Evolutionary conservation across 371 early-diverging fungal genomes (phyloP), one percentile per base, ranked within the genome.

Genomic region (Mortierella sp.): DNA sequence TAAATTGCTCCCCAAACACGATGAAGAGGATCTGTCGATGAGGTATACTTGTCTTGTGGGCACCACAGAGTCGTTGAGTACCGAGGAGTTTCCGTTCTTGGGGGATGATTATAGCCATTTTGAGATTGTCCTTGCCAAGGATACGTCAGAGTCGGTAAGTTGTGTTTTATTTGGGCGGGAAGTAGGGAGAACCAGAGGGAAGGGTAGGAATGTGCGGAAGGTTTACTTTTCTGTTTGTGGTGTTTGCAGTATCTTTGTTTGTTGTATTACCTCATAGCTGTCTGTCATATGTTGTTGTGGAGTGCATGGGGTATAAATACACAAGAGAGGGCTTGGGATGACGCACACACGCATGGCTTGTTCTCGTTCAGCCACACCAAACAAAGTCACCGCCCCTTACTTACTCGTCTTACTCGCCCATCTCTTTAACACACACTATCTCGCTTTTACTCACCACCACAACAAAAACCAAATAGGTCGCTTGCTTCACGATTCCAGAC

Each of bases 401-500:
- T 11, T 28, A n/a, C 28, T 14, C 6, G 26, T 16, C 31, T 14
- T 60, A n/a, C 26, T 57, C 26, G 26, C 26, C 58, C 26, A 57
- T 60, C 28, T 60, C 58, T 14, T 28, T 4, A 7, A 24, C 55
- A 24, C 26, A 11, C 57, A 14, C 10, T 6, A 48, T 68, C 54
- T 42, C 13, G 2, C 50, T 26, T 42, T 28, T 3, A 21, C 50
- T 63, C 21, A 57, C 0, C 5, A 57, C 26, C n/a, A 50, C 50
- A 13, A 21, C 24, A 38, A 38, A 38, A 38, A 38, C 1, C 42
- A 38, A 38, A 38, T 3, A 81, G 82, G 75, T 82, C 11, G 78
- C 82, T 31, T 82, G 79, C 72, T 77, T 80, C 54, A 84, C 84
- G 10, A 34, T 84, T 10, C 76, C 84, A 3, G 84, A 73, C 10